Evolutionary conservation across 805 yeast genomes (phyloP).

Genomic region (Huiozyma naganishii): DNA sequence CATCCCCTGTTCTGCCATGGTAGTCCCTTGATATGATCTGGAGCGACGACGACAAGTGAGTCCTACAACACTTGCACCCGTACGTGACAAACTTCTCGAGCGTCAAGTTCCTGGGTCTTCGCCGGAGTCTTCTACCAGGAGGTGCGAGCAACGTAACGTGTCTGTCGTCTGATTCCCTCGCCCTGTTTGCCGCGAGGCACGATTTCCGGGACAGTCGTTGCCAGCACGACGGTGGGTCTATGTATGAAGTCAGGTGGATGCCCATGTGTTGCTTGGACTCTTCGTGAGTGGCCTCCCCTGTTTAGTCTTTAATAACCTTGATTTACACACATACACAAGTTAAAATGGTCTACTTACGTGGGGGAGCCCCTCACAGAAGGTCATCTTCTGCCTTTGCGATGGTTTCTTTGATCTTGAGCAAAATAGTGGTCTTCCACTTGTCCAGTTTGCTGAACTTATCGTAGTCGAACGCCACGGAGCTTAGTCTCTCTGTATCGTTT

Average conservation of each 20-base stretch:
- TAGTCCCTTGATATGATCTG: slow-evolving; percentile 34
- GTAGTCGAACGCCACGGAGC: slow-evolving; percentile 65
- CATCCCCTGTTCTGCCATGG: slow-evolving; percentile 48
- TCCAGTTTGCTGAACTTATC: slow-evolving; percentile 86
- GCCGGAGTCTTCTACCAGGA: not conserved
- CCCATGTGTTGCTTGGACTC: not conserved
- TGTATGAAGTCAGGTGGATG: slow-evolving; percentile 1
- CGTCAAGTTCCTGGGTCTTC: not conserved
- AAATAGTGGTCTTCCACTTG: slow-evolving; percentile 76
- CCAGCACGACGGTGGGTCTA: slow-evolving; percentile 1
- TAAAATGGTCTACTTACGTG: too few relatives aligned
- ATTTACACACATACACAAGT: too few relatives aligned
- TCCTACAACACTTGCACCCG: slow-evolving; percentile 25
- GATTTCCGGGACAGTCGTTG: not conserved
- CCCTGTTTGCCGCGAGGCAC: not conserved
- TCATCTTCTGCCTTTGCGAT: slow-evolving; percentile 70
- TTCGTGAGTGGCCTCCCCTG: too few relatives aligned
- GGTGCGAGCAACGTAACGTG: not conserved
- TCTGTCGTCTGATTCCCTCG: not conserved
- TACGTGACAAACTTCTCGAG: slow-evolving; percentile 17
- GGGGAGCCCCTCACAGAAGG: slow-evolving; percentile 13
- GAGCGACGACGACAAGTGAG: slow-evolving; percentile 23
- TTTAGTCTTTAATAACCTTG: too few relatives aligned
- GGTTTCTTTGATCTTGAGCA: slow-evolving; percentile 68
- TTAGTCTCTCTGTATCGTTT: slow-evolving; percentile 69